A percentile compares a stretch with the other conserved stretches of the same genome.
phyloP scores from a whole-genome alignment of 1,139 yeast species.

The Tardiomyces depauwii region DNA sequence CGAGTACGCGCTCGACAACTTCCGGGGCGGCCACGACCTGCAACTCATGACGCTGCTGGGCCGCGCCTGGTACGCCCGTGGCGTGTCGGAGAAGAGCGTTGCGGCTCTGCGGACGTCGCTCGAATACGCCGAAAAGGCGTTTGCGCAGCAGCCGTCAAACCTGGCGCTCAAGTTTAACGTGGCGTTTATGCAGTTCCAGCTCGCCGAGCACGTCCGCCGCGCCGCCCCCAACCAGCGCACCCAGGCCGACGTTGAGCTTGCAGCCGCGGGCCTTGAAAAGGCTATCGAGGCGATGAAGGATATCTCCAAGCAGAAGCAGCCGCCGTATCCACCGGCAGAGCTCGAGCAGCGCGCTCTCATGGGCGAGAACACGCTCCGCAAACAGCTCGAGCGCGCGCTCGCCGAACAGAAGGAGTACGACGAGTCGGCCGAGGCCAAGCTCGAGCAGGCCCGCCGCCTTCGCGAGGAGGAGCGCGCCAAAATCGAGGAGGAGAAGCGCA shows the following conservation, averaged over 20 bases:
- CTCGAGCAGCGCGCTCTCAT: constrained; percentile 74
- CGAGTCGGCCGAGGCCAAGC: constrained; percentile 42
- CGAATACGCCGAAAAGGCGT: constrained; percentile 50
- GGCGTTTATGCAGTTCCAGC: constrained; percentile 76
- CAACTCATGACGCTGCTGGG: constrained; percentile 66
- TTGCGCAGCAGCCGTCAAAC: constrained; percentile 29
- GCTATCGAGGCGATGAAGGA: constrained; percentile 54
- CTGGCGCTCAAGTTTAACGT: constrained; percentile 59
- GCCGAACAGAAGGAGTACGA: constrained; percentile 68
- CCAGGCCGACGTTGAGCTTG: constrained; percentile 47
- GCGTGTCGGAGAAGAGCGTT: constrained; percentile 53
- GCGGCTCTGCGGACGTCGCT: constrained; percentile 51
- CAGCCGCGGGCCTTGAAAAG: constrained; percentile 45
- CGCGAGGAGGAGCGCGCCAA: constrained; percentile 48
- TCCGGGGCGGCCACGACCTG: constrained; percentile 51
- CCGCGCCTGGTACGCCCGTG: constrained; percentile 85
- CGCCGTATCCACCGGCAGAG: constrained; percentile 72
- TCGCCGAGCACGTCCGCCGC: constrained; percentile 73
- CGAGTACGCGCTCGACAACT: constrained; percentile 64
- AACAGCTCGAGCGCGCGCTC: constrained; percentile 57
- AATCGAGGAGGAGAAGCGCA: constrained; percentile 25
- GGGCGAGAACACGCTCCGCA: constrained; percentile 67
- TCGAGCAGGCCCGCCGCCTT: constrained; percentile 60
- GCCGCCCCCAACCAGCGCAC: constrained; percentile 50
- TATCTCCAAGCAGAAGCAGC: constrained; percentile 46